A percentile compares a stretch with the other conserved stretches of the same genome.
Conservation (phyloP, 257 asterid genomes). For the Jacaranda copaia region DNA sequence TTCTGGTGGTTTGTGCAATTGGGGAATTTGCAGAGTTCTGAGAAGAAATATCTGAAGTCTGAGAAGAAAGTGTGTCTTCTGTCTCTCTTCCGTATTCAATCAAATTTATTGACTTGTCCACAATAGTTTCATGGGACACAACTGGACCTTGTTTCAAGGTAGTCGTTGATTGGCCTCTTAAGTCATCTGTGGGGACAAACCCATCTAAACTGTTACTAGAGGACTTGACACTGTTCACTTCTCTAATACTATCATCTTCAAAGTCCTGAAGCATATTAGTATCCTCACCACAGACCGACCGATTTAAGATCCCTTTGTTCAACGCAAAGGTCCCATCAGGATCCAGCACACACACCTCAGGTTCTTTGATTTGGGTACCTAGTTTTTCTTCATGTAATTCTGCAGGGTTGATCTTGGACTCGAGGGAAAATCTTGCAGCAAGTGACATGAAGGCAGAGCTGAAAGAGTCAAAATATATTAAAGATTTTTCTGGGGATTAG, state of each 20-base stretch:
- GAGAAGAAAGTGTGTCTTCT: constrained; percentile 71
- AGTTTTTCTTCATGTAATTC: constrained; percentile 52
- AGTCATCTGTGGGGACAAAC: constrained; percentile 41
- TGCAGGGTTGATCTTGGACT: constrained; percentile 37
- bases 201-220: constrained; percentile 41
- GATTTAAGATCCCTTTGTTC: constrained; percentile 47
- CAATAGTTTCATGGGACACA: constrained; percentile 47
- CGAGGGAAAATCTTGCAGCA: constrained; percentile 61
- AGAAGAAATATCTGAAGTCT: constrained; percentile 68
- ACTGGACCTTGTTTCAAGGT: constrained; percentile 47
- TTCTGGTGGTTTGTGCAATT: constrained; percentile 55
- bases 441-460: constrained; percentile 84
- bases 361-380: constrained; percentile 44
- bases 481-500: not conserved
- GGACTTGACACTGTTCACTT: constrained; percentile 41
- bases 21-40: constrained; percentile 67
- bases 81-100: constrained; percentile 56
- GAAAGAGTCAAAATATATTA: constrained; percentile 40
- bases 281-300: constrained; percentile 44
- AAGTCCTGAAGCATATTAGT: constrained; percentile 40
- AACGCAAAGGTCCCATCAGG: constrained; percentile 52
- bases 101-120: constrained; percentile 43
- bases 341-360: constrained; percentile 53
- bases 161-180: constrained; percentile 45
- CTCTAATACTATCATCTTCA: constrained; percentile 45